Base-by-base conservation (phyloP, 164 flowering plant genomes). In the Stephania yunnanensis region DNA sequence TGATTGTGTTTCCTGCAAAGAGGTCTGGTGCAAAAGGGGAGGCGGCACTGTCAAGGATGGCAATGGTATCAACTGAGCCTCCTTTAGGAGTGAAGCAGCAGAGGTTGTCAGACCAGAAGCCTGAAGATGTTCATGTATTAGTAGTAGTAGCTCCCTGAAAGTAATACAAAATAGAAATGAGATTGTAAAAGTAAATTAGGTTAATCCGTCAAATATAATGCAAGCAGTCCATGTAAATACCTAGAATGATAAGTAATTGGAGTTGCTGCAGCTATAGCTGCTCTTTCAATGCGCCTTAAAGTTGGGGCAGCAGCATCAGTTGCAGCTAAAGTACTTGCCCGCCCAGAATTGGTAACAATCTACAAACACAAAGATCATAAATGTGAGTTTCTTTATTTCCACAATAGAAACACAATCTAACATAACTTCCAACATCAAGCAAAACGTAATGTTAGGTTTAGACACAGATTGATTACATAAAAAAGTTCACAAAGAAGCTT, bases 281-380 rank as follows among this genome's bases (percentile, higher is more conserved):
- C 99, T 85, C 99, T 88, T 78, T 96, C 99, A 31, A 96, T 94
- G 71, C 98, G 97, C 87, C 91, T 89, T 78, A 94, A 72, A 36
- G 99, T 96, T 15, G 99, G 98, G 68, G 93, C 92, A 76, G 97
- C 98, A 74, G 99, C 99, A 91, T 96, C 99, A 66, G 92, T 90
- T 50, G 99, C 99, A 25, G 95, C 97, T 71, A 94, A 78, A 44
- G 97, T 89, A 84, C 94, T 93, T 46, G 98, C 97, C 76, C 97
- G 95, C 46, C 99, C 99, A 1, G 97, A 96, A 83, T 91, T 92
- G 48, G 99, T 96, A 46, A 96, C 97, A 80, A 96, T 88, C 99
- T 96, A 71, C 78, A 81, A 73, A 31, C 7, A 31, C 8, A 61
- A 73, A 17, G 17, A 68, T 50, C 6, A 5, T 19, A 29, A 66